Evolutionary conservation across 2,329 filamentous ascomycete species (phyloP), one percentile per base, ranked within the genome.

Genomic region (Trichoderma sp.): DNA sequence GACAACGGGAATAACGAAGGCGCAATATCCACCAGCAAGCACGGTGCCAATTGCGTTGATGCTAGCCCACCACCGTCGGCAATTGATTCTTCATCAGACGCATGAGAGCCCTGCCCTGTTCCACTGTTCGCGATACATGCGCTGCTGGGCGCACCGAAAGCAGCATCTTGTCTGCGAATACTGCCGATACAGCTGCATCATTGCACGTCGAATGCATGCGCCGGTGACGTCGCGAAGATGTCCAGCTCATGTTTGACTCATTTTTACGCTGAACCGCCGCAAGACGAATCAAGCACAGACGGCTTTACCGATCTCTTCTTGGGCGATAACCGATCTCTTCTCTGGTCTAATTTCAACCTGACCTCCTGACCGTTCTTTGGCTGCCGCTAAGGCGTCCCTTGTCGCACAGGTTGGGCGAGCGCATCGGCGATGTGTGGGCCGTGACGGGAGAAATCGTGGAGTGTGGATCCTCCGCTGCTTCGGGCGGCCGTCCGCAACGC

Each of bases 351-450:
- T 56, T 56, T 47, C 48, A 17, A 47, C 28, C 19, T 48, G 60
- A 19, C 60, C 60, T 56, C 60, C 60, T 63, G 60, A 56, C 60
- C 60, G 24, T 52, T 62, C 48, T 62, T 62, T 62, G 58, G 39
- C n/a, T 19, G 58, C 58, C 47, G 34, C 58, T 61, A 61, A 61
- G 14, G 47, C 3, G 17, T 61, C 48, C 57, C 47, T 60, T n/a
- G 44, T 50, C 26, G 28, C 43, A 15, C 30, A 28, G 9, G 45
- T n/a, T 47, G 24, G 34, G 21, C 30, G 57, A 60, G 45, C 30
- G 12, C n/a, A 60, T 60, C 57, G 61, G 61, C 44, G 30, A 64
- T 41, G 15, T 64, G 61, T 56, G 61, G 61, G 52, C n/a, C 52
- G 15, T 39, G 17, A 34, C 60, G 60, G 60, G 50, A 63, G 50